These are phyloP conservation scores for Aspergillus funiculosus DNA, from an alignment of 495 filamentous ascomycete genomes.

Conservation along the genomic window DNA sequence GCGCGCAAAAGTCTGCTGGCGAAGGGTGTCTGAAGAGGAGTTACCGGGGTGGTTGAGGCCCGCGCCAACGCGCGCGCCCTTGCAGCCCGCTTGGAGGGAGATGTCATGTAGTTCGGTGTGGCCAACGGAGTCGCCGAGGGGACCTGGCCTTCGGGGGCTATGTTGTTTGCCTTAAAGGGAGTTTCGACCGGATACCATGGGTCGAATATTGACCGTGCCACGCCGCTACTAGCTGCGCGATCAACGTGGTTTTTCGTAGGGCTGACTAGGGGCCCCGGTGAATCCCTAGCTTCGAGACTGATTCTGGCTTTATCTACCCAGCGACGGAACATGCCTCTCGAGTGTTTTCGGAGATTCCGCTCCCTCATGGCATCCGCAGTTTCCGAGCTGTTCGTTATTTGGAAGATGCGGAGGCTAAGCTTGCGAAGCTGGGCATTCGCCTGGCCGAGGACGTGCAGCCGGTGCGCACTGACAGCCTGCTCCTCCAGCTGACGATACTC, in stretches of 20 bases:
- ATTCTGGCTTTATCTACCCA: conserved; percentile 51
- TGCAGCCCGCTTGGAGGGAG: conserved; percentile 53
- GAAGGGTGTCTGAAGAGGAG: conserved; percentile 42
- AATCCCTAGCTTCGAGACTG: conserved; percentile 33
- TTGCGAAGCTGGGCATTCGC: conserved; percentile 43
- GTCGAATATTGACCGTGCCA: conserved; percentile 34
- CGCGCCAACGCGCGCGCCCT: conserved; percentile 47
- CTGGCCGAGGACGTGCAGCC: conserved; percentile 41
- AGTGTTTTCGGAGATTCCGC: conserved; percentile 50
- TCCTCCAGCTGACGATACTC: conserved; percentile 41
- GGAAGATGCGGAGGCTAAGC: conserved; percentile 49
- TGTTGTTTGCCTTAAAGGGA: conserved; percentile 44
- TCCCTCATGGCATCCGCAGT: conserved; percentile 51
- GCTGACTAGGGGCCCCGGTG: conserved; percentile 30
- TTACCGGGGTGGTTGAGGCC: conserved; percentile 49
- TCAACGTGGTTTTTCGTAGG: conserved; percentile 30
- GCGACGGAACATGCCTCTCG: conserved; percentile 50
- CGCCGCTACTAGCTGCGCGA: conserved; percentile 23
- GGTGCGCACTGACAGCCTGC: conserved; percentile 44
- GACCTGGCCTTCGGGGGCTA: conserved; percentile 32
- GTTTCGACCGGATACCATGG: conserved; percentile 42
- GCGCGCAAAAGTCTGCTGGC: conserved; percentile 40
- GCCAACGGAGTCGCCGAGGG: conserved; percentile 39
- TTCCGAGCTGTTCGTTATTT: conserved; percentile 39
- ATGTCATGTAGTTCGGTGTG: conserved; percentile 51